A percentile compares a stretch with the other conserved stretches of the same genome.
These are phyloP conservation scores for Rhynchospora breviuscula DNA, from an alignment of 176 grass and related monocot species.

Conservation along the genomic window DNA sequence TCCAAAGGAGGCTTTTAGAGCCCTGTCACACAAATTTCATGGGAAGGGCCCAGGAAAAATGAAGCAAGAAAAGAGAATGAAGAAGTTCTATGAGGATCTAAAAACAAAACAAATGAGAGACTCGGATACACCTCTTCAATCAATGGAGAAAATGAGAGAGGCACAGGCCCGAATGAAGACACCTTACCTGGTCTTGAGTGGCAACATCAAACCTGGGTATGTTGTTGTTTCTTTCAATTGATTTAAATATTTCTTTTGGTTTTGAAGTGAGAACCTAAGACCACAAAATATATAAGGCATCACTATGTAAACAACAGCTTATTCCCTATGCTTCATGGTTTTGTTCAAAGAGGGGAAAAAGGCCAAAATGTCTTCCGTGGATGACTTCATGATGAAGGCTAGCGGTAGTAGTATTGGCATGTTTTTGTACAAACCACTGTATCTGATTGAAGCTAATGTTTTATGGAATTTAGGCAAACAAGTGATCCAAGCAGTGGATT, in stretches of 20 bases:
- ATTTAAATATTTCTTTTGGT: not conserved
- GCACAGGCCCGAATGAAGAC: constrained; percentile 65
- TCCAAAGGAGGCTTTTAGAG: constrained; percentile 80
- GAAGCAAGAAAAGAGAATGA: constrained; percentile 75
- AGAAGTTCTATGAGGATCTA: constrained; percentile 78
- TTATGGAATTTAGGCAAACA: constrained; percentile 42
- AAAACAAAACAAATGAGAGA: constrained; percentile 81
- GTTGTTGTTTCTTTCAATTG: not conserved
- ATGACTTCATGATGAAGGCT: not conserved
- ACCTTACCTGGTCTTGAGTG: constrained; percentile 78
- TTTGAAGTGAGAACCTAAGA: not conserved
- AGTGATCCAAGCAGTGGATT: constrained; percentile 63
- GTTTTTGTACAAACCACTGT: too few relatives aligned
- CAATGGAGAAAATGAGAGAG: constrained; percentile 86
- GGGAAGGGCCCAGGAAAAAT: constrained; percentile 91
- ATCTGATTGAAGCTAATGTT: constrained; percentile 3
- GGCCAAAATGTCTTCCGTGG: not conserved
- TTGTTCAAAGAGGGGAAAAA: not conserved
- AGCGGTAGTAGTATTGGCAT: too few relatives aligned
- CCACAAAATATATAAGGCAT: not conserved
- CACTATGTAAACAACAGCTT: not conserved
- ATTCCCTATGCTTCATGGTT: not conserved
- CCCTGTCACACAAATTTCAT: constrained; percentile 88
- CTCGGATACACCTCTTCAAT: constrained; percentile 64
- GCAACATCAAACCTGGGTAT: constrained; percentile 81